These are phyloP conservation scores for Torulaspora indica DNA, from an alignment of 805 yeast genomes.

Conservation along the genomic window DNA sequence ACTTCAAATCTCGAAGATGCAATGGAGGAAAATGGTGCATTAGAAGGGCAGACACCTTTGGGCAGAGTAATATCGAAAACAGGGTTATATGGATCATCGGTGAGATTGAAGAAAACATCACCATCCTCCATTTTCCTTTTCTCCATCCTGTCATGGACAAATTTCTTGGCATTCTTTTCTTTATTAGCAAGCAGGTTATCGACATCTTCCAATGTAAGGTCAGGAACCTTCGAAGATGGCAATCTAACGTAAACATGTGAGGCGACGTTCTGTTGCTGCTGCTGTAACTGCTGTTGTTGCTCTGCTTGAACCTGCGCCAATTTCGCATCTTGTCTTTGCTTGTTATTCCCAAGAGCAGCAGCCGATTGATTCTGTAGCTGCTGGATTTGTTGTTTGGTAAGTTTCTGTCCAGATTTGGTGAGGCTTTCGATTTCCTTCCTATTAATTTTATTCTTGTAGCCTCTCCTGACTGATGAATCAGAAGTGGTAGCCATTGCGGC, in stretches of 20 bases:
- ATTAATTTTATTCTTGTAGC: constrained; percentile 16
- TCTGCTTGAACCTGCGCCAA: constrained; percentile 9
- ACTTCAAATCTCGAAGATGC: constrained; percentile 63
- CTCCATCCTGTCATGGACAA: constrained; percentile 79
- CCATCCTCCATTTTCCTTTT: constrained; percentile 64
- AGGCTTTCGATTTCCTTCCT: constrained; percentile 24
- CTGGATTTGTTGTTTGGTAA: constrained; percentile 25
- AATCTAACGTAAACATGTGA: constrained; percentile 77
- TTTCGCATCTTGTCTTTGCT: constrained; percentile 7
- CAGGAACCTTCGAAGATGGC: constrained; percentile 90
- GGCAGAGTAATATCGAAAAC: constrained; percentile 63
- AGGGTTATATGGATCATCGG: constrained; percentile 85
- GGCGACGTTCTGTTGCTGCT: constrained; percentile 23
- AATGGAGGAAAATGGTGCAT: constrained; percentile 76
- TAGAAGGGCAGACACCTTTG: constrained; percentile 50
- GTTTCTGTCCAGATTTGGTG: constrained; percentile 21
- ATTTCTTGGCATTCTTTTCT: constrained; percentile 69
- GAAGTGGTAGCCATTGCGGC: constrained; percentile 23
- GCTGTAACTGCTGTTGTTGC: constrained; percentile 12
- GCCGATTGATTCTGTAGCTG: constrained; percentile 19
- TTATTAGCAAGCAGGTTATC: constrained; percentile 69
- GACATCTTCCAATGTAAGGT: constrained; percentile 80
- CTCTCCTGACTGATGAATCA: constrained; percentile 21
- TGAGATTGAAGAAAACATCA: constrained; percentile 72
- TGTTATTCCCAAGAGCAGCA: constrained; percentile 2